These are phyloP conservation scores for Adansonia digitata DNA, from an alignment of 345 rosid species.

Conservation along the genomic window DNA sequence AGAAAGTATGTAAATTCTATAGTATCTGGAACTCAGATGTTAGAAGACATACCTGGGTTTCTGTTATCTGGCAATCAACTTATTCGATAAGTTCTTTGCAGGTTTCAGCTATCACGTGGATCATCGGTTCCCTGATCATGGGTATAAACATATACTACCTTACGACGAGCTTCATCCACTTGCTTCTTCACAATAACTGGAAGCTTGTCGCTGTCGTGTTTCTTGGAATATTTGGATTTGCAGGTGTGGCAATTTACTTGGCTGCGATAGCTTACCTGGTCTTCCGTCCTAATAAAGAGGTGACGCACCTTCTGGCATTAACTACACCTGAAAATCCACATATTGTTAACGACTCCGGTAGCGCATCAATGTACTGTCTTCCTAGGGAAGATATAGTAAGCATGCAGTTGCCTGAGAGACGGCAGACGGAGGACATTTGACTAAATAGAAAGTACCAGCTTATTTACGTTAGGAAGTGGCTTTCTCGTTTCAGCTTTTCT, in stretches of 20 bases:
- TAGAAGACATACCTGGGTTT: neutral
- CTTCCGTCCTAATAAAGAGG: conserved; percentile 49
- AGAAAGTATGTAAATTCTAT: neutral
- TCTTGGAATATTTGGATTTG: conserved; percentile 58
- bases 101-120: conserved; percentile 74
- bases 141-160: conserved; percentile 70
- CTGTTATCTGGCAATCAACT: neutral
- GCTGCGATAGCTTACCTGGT: conserved; percentile 70
- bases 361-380: conserved; percentile 22
- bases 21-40: neutral
- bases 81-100: conserved; percentile 13
- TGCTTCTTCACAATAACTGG: conserved; percentile 46
- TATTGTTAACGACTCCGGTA: conserved; percentile 16
- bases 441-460: conserved; percentile 1
- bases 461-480: neutral
- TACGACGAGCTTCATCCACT: conserved; percentile 45
- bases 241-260: conserved; percentile 51
- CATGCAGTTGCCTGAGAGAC: conserved; percentile 64
- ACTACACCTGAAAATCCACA: conserved; percentile 31
- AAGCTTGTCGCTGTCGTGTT: conserved; percentile 38
- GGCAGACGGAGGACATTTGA: conserved; percentile 19
- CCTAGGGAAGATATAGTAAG: conserved; percentile 64
- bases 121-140: conserved; percentile 72
- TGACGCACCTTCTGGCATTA: conserved; percentile 39
- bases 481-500: neutral